phyloP scores from a whole-genome alignment of 2,329 filamentous ascomycete species.

The Gaeumannomyces sp. region DNA sequence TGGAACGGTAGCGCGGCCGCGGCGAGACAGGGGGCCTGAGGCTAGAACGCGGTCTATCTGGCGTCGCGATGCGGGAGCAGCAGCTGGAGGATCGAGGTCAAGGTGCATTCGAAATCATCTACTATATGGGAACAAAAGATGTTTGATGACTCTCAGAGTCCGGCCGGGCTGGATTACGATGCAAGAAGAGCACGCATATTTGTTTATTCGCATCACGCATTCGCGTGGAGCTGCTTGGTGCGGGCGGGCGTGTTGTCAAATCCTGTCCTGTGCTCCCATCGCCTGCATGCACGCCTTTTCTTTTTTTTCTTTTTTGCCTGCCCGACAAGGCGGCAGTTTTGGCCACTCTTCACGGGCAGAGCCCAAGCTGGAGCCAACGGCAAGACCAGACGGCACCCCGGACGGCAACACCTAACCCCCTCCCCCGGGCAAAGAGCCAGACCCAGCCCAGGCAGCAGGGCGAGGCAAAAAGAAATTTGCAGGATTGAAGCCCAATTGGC shows the following conservation, averaged over 20 bases:
- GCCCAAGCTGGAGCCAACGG: not conserved
- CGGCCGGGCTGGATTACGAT: no score
- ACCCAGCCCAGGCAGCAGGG: not conserved
- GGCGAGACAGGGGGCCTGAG: not conserved
- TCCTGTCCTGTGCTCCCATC: no score
- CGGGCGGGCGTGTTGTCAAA: not conserved
- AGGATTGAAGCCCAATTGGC: not conserved
- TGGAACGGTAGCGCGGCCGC: not conserved
- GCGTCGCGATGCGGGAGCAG: not conserved
- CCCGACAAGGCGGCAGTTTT: not conserved
- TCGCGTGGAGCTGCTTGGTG: not conserved
- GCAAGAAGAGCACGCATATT: not conserved
- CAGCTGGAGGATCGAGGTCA: not conserved
- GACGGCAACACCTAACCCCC: not conserved
- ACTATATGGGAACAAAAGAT: no score
- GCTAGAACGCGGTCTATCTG: not conserved
- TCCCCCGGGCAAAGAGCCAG: no score
- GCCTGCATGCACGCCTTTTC: not conserved
- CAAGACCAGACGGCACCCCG: not conserved
- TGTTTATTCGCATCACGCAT: not conserved
- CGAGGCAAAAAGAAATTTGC: not conserved
- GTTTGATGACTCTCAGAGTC: no score
- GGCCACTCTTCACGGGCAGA: not conserved
- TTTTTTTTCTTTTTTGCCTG: no score
- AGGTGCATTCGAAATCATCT: not conserved